Evolutionary conservation across 768 basidiomycete genomes (phyloP).

Genomic region (Suillus occidentalis): DNA sequence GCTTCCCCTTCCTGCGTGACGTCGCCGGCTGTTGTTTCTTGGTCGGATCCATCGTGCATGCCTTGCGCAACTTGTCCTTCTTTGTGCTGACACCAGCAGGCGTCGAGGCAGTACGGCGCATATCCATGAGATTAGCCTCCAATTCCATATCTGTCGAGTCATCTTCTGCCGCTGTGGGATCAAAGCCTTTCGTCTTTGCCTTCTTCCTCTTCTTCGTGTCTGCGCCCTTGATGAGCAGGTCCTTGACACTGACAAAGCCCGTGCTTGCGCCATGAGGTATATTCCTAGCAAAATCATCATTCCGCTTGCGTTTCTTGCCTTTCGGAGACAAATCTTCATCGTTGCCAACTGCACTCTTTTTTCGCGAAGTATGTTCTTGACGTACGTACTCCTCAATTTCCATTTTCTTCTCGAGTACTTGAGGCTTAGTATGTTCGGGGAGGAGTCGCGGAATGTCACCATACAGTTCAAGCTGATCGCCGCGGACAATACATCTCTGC

Average conservation of each 20-base stretch:
- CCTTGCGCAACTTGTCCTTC: conserved; percentile 43
- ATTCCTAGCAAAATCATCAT: conserved; percentile 66
- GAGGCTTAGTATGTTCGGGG: conserved; percentile 74
- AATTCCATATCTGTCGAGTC: conserved; percentile 72
- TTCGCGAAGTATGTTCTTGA: conserved; percentile 42
- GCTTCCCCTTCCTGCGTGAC: conserved; percentile 25
- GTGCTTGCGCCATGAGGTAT: conserved; percentile 71
- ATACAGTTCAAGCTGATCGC: conserved; percentile 87
- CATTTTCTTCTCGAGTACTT: conserved; percentile 79
- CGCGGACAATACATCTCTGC: conserved; percentile 82
- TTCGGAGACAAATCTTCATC: conserved; percentile 31
- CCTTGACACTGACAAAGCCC: conserved; percentile 70
- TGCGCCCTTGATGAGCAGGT: conserved; percentile 53
- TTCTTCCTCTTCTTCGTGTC: conserved; percentile 48
- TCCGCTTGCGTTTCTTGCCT: conserved; percentile 66
- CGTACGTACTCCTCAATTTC: conserved; percentile 75
- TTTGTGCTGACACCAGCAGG: conserved; percentile 32
- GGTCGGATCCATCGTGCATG: conserved; percentile 41
- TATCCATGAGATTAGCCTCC: conserved; percentile 50
- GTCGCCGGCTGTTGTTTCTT: conserved; percentile 20
- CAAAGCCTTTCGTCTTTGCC: conserved; percentile 42
- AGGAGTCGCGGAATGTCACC: conserved; percentile 88
- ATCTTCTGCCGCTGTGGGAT: conserved; percentile 51
- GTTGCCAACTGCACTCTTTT: conserved; percentile 26
- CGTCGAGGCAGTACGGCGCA: conserved; percentile 51